These are phyloP conservation scores for Sordaria brevicollis DNA, from an alignment of 495 filamentous ascomycete genomes.

Conservation along the genomic window DNA sequence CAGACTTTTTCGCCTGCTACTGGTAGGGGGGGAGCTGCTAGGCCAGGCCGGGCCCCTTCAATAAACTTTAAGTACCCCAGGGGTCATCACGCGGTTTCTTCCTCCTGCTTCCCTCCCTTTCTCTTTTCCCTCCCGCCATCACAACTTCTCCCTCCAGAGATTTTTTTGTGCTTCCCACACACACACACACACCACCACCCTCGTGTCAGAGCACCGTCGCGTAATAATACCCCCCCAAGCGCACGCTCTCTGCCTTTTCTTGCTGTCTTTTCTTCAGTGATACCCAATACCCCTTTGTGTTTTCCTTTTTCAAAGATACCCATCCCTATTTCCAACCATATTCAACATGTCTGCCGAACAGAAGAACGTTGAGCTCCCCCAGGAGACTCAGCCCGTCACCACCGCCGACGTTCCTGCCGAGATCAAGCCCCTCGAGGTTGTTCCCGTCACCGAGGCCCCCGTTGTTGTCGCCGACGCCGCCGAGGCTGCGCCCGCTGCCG, in stretches of 20 bases:
- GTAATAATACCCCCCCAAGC: constrained; percentile 15
- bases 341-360: constrained; percentile 40
- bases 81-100: constrained; percentile 8
- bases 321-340: constrained; percentile 14
- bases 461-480: constrained; percentile 22
- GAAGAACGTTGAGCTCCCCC: constrained; percentile 34
- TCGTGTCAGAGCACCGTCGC: constrained; percentile 15
- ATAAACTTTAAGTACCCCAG: constrained; percentile 15
- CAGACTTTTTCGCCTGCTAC: not conserved
- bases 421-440: constrained; percentile 29
- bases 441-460: constrained; percentile 24
- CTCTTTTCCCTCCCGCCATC: constrained; percentile 10
- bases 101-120: constrained; percentile 1
- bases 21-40: not conserved
- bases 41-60: not conserved
- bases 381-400: constrained; percentile 25
- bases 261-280: constrained; percentile 34
- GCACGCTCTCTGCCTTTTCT: constrained; percentile 23
- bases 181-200: too few relatives aligned
- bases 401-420: constrained; percentile 36
- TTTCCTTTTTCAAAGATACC: constrained; percentile 31
- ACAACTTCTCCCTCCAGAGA: constrained; percentile 25
- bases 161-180: constrained; percentile 16
- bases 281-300: constrained; percentile 38
- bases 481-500: constrained; percentile 28